Base-by-base conservation (phyloP, 148 eudicot genomes). In the Silene uniflora region DNA sequence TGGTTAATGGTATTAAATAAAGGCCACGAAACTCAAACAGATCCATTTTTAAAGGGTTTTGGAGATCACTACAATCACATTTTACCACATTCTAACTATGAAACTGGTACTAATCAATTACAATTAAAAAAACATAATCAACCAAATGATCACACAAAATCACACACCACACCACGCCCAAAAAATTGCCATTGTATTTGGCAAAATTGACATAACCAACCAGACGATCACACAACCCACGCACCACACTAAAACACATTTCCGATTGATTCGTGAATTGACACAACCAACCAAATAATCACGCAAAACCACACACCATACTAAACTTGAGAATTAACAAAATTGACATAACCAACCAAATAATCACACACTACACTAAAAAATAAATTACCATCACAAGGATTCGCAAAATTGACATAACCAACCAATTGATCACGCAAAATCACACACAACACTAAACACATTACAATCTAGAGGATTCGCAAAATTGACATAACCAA, bases 331-430 rank as follows among this genome's bases (percentile, higher is more conserved):
- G 52, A 8, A 47, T 47, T 47, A 9, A 62, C 82, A 73, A 62
- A 92, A 74, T 92, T 92, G 72, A 92, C 96, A 76, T 90, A 92
- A 6, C 91, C 93, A 52, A 47, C 12, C 52, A 47, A 12, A 8
- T 47, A 10, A 47, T 47, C 52, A 47, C 52, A 47, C 12, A 47
- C 12, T 0, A 47, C 52, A 47, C 10, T 1, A n/a, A n/a, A n/a
- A 49, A 49, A 49, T 0, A 49, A 5, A 13, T 49, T 10, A 49
- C 54, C 16, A 10, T 49, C 16, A 1, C 3, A 10, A 9, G 5
- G 56, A 12, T 13, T 52, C 17, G 56, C 56, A 52, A 52, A 52
- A 52, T 52, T 52, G 17, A 52, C 56, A 52, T 13, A 52, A 52
- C 3, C 56, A 52, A 52, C 56, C 18, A 13, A 39, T 13, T 11